A percentile compares a stretch with the other conserved stretches of the same genome.
Evolutionary conservation across 148 eudicot genomes (phyloP).

Genomic region (Chenopodium formosanum): DNA sequence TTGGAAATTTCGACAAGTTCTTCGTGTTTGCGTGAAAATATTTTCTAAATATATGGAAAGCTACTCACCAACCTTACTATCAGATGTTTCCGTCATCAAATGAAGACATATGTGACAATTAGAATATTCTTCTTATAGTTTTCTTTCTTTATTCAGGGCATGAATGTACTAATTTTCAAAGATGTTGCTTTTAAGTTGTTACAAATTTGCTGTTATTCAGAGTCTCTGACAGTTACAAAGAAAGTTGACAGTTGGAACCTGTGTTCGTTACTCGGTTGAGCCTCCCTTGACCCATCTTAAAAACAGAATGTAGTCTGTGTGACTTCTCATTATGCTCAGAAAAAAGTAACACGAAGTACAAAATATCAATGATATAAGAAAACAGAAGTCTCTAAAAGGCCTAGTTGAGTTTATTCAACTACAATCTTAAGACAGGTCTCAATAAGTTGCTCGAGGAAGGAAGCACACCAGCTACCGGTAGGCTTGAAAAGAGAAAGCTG

Average conservation of each 20-base stretch:
- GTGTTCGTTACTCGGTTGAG: neutral
- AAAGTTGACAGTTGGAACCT: neutral
- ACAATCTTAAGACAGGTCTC: neutral
- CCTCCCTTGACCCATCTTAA: neutral
- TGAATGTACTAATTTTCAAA: neutral
- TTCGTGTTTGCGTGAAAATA: neutral
- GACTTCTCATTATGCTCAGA: neutral
- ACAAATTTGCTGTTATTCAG: neutral
- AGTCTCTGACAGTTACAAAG: neutral
- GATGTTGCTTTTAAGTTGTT: neutral
- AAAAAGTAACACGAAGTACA: neutral
- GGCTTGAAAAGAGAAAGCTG: neutral
- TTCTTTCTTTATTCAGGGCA: neutral
- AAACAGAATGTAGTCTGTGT: neutral
- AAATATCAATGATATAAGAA: neutral
- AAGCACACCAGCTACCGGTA: neutral
- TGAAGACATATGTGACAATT: neutral
- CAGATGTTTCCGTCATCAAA: neutral
- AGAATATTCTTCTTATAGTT: neutral
- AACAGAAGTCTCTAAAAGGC: neutral
- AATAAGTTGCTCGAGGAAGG: neutral
- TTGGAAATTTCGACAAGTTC: slow-evolving; percentile 9
- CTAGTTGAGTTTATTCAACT: neutral
- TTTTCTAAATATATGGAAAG: neutral
- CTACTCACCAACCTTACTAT: neutral